Conservation (phyloP, 768 basidiomycete genomes). For the Heimioporus sp. region DNA sequence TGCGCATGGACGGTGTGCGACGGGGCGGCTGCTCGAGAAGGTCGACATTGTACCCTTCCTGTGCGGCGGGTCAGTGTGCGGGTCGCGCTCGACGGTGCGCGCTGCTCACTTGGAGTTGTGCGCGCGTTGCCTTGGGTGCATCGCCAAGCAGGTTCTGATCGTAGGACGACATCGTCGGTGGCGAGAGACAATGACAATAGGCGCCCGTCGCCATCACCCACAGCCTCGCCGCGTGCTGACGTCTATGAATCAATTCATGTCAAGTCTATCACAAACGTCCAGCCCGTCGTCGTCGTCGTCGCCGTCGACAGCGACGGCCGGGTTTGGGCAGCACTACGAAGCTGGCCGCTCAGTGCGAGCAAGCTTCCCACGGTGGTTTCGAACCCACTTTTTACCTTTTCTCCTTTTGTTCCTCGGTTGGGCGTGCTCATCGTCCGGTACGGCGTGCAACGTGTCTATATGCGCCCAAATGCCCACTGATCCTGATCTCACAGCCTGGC, state of each 20-base stretch:
- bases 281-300: no score
- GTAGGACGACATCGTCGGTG: slow-evolving; percentile 32
- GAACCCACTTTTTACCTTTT: background rate
- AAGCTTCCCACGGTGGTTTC: slow-evolving; percentile 14
- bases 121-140: slow-evolving; percentile 42
- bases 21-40: slow-evolving; percentile 32
- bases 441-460: no score
- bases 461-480: no score
- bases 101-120: slow-evolving; percentile 41
- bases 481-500: background rate
- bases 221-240: no score
- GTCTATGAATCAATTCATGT: no score
- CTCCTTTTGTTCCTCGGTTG: background rate
- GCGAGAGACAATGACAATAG: background rate
- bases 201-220: no score
- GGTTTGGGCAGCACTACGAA: no score
- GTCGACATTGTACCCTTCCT: slow-evolving; percentile 58
- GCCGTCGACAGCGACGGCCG: no score
- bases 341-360: no score
- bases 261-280: no score
- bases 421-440: no score
- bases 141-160: slow-evolving; percentile 39
- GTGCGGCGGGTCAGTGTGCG: background rate
- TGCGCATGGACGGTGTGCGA: slow-evolving; percentile 21
- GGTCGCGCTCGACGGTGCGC: slow-evolving; percentile 1